phyloP scores from a whole-genome alignment of 2,329 filamentous ascomycete species.

The Exophiala mesophila region DNA sequence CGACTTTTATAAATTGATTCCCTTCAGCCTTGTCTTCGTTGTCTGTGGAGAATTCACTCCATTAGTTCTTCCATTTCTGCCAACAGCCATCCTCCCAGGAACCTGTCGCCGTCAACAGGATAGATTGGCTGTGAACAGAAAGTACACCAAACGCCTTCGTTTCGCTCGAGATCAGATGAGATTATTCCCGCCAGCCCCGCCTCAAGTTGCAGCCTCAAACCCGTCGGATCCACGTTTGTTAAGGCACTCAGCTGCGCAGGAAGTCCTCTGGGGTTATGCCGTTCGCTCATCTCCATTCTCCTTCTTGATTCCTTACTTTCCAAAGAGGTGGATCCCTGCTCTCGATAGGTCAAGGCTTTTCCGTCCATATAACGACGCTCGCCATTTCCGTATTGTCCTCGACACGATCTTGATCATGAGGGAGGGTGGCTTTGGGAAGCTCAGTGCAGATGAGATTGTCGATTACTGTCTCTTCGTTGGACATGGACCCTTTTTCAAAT shows the following conservation, averaged over 20 bases:
- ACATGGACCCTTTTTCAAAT: neutral
- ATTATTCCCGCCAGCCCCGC: too few species aligned
- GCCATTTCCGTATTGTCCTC: conserved; percentile 9
- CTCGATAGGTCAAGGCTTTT: too few species aligned
- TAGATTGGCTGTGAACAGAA: neutral
- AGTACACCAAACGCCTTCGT: neutral
- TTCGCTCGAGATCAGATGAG: too few species aligned
- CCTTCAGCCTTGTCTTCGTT: conserved; percentile 70
- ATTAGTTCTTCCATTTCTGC: conserved; percentile 66
- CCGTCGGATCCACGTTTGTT: too few species aligned
- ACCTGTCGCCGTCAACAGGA: neutral
- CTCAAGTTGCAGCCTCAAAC: too few species aligned
- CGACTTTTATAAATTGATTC: conserved; percentile 71
- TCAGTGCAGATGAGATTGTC: conserved; percentile 17
- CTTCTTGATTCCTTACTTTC: neutral
- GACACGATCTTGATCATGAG: conserved; percentile 19
- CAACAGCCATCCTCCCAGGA: conserved; percentile 63
- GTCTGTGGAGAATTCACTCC: conserved; percentile 87
- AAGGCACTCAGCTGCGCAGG: too few species aligned
- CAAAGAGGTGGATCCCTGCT: neutral
- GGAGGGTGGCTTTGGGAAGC: conserved; percentile 19
- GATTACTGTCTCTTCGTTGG: conserved; percentile 21
- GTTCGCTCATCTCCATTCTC: neutral
- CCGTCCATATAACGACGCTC: too few species aligned
- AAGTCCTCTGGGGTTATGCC: neutral